Evolutionary conservation across 805 yeast species (phyloP), one percentile per base, ranked within the genome.

Genomic region (Saturnispora silvae): DNA sequence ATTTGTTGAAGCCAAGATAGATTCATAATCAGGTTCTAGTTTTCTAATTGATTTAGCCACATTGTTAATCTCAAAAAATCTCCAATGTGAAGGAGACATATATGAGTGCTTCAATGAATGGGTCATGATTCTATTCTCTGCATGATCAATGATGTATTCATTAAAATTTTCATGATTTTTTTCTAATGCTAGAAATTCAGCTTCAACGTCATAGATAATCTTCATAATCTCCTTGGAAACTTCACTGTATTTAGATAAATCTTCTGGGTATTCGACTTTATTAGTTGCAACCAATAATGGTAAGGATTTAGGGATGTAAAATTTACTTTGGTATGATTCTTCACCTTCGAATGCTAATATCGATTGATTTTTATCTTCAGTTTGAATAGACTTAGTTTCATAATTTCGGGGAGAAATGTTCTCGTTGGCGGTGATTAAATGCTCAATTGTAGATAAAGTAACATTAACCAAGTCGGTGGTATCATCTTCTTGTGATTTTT

Each of bases 141-240:
- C 22, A 20, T 60, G 61, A 29, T 51, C 54, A 3, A 23, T 17
- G 13, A 60, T 23, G 30, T 51, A 60, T 5, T 25, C 37, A n/a
- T 41, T 45, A 15, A 53, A 28, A 2, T 42, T 26, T 13, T 19
- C 18, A 3, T 51, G 31, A 32, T 59, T 60, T 31, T 37, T 35
- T 3, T 39, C 26, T 24, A 60, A 31, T 6, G 55, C 40, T 11
- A 40, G 44, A 20, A 60, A 45, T 20, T 57, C 53, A 8, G 60
- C 54, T 8, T 56, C 57, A 1, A 48, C 44, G 35, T 54, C 59
- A 35, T 55, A 56, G 13, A 45, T 37, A 17, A 56, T 37, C 37
- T 48, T 50, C 25, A 52, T 52, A 48, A 60, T 48, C 35, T 51
- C 54, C 2, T 38, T 34, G 5, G 44, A 40, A 19, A 54, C 33